These are phyloP conservation scores for Aethionema arabicum DNA, from an alignment of 345 rosid species.

Conservation along the genomic window DNA sequence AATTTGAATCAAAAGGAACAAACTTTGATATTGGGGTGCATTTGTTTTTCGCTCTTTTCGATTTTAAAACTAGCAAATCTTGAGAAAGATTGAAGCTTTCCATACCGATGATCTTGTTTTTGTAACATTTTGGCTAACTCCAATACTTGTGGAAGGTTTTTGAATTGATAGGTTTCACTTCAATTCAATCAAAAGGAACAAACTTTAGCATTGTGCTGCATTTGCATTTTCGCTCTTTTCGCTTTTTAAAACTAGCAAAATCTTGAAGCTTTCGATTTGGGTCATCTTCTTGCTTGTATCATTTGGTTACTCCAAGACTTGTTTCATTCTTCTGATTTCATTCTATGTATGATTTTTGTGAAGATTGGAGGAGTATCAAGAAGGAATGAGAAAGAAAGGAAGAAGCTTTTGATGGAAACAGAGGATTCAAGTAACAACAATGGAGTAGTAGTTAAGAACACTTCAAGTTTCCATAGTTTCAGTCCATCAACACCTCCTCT, in stretches of 20 bases:
- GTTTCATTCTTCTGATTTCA: slow-evolving; percentile 9
- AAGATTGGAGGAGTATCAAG: slow-evolving; percentile 79
- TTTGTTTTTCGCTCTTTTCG: background rate
- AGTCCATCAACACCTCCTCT: slow-evolving; percentile 91
- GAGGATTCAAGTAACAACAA: slow-evolving; percentile 79
- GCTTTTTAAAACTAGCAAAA: slow-evolving; percentile 19
- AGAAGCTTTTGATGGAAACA: slow-evolving; percentile 52
- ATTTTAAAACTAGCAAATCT: no score
- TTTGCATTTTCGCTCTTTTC: slow-evolving; percentile 20
- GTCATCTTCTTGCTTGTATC: slow-evolving; percentile 1
- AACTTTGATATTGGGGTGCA: slow-evolving; percentile 9
- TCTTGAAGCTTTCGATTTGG: background rate
- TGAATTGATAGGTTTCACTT: background rate
- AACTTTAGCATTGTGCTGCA: slow-evolving; percentile 9
- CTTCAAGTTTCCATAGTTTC: slow-evolving; percentile 51
- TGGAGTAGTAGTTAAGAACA: slow-evolving; percentile 47
- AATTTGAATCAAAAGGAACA: slow-evolving; percentile 1
- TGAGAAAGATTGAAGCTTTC: no score
- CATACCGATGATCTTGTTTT: no score
- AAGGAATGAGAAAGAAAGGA: slow-evolving; percentile 56
- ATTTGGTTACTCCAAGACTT: background rate
- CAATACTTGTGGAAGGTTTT: no score
- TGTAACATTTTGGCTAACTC: no score
- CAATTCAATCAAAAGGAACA: background rate
- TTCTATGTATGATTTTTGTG: slow-evolving; percentile 11